These are phyloP conservation scores for Herpetomonas samuelpessoai DNA, from an alignment of 208 protist genomes.

Conservation along the genomic window DNA sequence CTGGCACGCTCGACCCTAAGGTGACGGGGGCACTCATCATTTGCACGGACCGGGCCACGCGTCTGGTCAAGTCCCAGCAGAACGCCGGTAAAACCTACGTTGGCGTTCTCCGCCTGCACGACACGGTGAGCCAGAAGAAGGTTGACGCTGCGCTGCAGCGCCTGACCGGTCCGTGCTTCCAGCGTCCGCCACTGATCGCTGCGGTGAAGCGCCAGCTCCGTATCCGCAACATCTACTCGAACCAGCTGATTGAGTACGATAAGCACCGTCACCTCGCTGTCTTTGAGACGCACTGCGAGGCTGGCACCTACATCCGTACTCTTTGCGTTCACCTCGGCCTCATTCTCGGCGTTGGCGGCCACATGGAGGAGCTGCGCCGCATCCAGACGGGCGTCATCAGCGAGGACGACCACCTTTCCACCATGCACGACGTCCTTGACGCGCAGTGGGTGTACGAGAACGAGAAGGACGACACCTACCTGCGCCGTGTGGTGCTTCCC, in stretches of 20 bases:
- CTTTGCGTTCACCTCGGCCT: constrained; percentile 99
- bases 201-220: constrained; percentile 98
- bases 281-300: constrained; percentile 99
- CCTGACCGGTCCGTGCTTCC: constrained; percentile 98
- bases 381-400: constrained; percentile 96
- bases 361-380: constrained; percentile 99
- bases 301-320: constrained; percentile 99
- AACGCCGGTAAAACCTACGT: constrained; percentile 99
- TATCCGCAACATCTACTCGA: constrained; percentile 99
- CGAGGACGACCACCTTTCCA: constrained; percentile 96
- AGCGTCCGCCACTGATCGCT: constrained; percentile 98
- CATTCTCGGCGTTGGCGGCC: constrained; percentile 97
- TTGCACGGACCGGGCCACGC: constrained; percentile 98
- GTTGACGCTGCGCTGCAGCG: constrained; percentile 93
- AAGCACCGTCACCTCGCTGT: constrained; percentile 95
- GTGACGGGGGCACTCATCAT: constrained; percentile 99
- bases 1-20: constrained; percentile 99
- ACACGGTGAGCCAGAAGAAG: constrained; percentile 87
- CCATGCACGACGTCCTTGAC: constrained; percentile 99
- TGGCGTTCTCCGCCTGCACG: constrained; percentile 96
- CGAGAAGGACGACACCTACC: constrained; percentile 96
- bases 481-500: constrained; percentile 97
- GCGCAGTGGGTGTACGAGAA: constrained; percentile 98
- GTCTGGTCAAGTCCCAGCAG: constrained; percentile 99
- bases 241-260: constrained; percentile 99